A percentile compares a stretch with the other conserved stretches of the same genome.
Evolutionary conservation across 768 basidiomycete genomes (phyloP).

Genomic region (Holtermannia corniformis): DNA sequence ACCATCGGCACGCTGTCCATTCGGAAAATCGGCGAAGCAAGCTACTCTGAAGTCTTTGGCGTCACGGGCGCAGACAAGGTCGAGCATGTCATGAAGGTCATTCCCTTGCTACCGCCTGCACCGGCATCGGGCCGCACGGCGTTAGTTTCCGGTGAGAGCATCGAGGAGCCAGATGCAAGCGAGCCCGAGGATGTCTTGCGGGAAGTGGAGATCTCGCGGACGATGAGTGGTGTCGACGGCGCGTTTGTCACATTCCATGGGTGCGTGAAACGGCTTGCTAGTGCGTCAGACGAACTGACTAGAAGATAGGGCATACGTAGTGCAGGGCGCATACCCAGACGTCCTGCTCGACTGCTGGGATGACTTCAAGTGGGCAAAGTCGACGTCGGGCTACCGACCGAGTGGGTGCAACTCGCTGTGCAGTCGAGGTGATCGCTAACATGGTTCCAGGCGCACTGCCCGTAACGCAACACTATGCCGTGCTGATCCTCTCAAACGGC

Average conservation of each 20-base stretch:
- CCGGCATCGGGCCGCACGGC: not conserved
- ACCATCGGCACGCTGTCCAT: conserved; percentile 44
- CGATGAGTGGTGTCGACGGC: conserved; percentile 59
- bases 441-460: conserved; percentile 56
- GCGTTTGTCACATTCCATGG: conserved; percentile 68
- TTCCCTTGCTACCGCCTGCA: conserved; percentile 17
- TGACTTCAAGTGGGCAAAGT: conserved; percentile 68
- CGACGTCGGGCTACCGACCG: conserved; percentile 54
- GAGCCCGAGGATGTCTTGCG: conserved; percentile 24
- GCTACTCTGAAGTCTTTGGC: conserved; percentile 88
- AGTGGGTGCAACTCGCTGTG: conserved; percentile 46
- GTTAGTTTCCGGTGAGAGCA: not conserved
- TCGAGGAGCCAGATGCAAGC: conserved; percentile 52
- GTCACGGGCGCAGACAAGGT: not conserved
- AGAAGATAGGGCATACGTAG: conserved; percentile 61
- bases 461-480: conserved; percentile 69
- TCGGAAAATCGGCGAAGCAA: conserved; percentile 89
- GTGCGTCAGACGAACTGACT: not conserved
- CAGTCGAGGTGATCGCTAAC: conserved; percentile 4
- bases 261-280: conserved; percentile 28
- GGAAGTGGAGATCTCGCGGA: conserved; percentile 37
- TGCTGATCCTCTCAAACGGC: conserved; percentile 82
- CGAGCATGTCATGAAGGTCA: conserved; percentile 30
- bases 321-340: conserved; percentile 74
- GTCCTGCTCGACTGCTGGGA: conserved; percentile 78